Evolutionary conservation across 192 early-diverging fungal genomes (phyloP), one percentile per base, ranked within the genome.

Genomic region (Backusella tuberculispora): DNA sequence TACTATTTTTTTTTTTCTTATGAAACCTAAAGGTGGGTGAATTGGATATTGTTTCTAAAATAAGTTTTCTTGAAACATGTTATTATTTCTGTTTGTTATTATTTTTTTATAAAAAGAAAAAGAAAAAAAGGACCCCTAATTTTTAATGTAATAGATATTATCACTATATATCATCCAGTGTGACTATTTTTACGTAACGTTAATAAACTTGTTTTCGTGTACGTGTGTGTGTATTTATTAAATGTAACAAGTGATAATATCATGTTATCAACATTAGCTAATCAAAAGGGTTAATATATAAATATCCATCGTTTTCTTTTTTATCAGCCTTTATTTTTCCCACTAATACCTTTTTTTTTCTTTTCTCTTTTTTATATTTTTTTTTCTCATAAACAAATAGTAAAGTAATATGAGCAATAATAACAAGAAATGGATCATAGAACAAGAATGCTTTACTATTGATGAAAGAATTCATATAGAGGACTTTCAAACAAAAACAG

Each of bases 11-110:
- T 24, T 56, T 56, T 34, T 34, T 2, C 2, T 34, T 2, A 34
- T 56, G 50, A 56, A 56, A 56, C 50, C 50, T 56, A 56, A 60
- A 60, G 12, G 26, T 24, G 21, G 21, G 48, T n/a, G 48, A 0
- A 19, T n/a, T 50, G n/a, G 0, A 21, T 50, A 7, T 56, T 56
- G 53, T 56, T 56, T 56, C 53, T 56, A 56, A 53, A 56, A 56
- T 56, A 56, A 56, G 53, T 60, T 60, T 60, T 60, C 53, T 60
- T 60, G 53, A 60, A 60, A 60, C 53, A 60, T 60, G 53, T 26
- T 60, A 26, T 24, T 60, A 5, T 60, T 60, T 26, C 53, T 60
- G 26, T 60, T 60, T 60, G 53, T 60, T 60, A 24, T 26, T 19
- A 60, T 24, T 60, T 24, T 60, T 24, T 60, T 53, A 7, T 17